Conservation (phyloP, 768 basidiomycete genomes). For the Mycena floridula region DNA sequence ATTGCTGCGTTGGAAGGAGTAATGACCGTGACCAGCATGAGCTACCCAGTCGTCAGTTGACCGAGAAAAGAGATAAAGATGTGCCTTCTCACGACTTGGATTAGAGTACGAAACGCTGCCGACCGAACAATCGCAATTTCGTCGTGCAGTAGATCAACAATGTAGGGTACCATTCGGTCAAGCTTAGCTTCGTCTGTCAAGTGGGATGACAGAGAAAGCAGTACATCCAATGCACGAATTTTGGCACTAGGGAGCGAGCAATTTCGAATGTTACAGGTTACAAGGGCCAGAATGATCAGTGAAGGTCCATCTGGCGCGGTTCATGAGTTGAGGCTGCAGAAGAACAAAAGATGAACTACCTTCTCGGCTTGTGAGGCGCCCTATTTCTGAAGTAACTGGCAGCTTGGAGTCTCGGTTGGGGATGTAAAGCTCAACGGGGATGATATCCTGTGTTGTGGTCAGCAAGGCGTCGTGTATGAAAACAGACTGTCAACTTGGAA, state of each 20-base stretch:
- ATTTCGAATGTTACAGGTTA: constrained; percentile 87
- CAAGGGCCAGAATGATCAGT: constrained; percentile 78
- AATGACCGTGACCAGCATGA: constrained; percentile 67
- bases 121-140: constrained; percentile 80
- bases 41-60: constrained; percentile 16
- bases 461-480: not conserved
- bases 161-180: constrained; percentile 88
- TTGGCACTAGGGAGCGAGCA: constrained; percentile 83
- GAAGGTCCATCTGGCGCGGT: constrained; percentile 71
- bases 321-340: not conserved
- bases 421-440: constrained; percentile 55
- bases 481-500: constrained; percentile 45
- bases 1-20: constrained; percentile 82
- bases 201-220: constrained; percentile 73
- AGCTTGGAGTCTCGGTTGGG: constrained; percentile 47
- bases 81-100: constrained; percentile 64
- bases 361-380: not conserved
- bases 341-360: not conserved
- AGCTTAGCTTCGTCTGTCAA: constrained; percentile 93
- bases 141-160: constrained; percentile 84
- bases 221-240: constrained; percentile 77
- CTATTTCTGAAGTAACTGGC: not conserved
- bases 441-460: constrained; percentile 48
- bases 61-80: not conserved
- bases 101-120: constrained; percentile 67